Percentiles rank a stretch among this genome's conserved stretches.
Evolutionary conservation across 1,284 basidiomycete genomes (phyloP).

Genomic region (Pholiota adiposa): DNA sequence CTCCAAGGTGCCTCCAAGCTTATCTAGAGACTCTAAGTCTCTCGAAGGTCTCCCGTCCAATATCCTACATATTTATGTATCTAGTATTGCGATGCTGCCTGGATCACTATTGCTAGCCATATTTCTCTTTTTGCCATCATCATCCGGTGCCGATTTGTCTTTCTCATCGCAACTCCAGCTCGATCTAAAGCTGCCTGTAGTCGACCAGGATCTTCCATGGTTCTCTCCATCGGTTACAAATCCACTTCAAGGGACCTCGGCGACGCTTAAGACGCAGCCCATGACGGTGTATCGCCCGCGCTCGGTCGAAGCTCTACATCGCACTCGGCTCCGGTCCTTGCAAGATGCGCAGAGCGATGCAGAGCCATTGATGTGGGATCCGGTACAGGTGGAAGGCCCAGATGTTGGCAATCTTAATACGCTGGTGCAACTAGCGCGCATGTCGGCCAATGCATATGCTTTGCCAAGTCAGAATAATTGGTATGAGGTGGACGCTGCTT

Average conservation of each 20-base stretch:
- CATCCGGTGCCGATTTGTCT: background rate
- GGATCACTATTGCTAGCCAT: slow-evolving; percentile 14
- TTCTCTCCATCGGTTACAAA: slow-evolving; percentile 18
- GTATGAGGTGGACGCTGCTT: slow-evolving; percentile 80
- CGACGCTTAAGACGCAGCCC: slow-evolving; percentile 50
- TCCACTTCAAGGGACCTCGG: slow-evolving; percentile 14
- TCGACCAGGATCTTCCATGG: background rate
- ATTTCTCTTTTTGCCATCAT: slow-evolving; percentile 13
- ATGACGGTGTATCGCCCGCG: slow-evolving; percentile 65
- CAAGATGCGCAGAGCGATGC: slow-evolving; percentile 43
- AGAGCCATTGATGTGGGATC: slow-evolving; percentile 62
- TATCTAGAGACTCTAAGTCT: too few species aligned
- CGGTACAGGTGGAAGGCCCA: slow-evolving; percentile 57
- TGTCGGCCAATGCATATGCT: slow-evolving; percentile 91
- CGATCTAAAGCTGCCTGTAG: slow-evolving; percentile 1
- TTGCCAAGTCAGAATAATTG: slow-evolving; percentile 72
- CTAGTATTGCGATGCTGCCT: slow-evolving; percentile 16
- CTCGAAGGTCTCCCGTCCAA: background rate
- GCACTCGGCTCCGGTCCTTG: slow-evolving; percentile 56
- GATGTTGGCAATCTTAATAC: slow-evolving; percentile 85
- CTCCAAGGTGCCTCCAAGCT: too few species aligned
- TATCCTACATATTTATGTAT: slow-evolving; percentile 3
- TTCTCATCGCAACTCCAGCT: slow-evolving; percentile 24
- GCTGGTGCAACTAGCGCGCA: slow-evolving; percentile 83
- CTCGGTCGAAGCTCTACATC: slow-evolving; percentile 52